Evolutionary conservation across 495 filamentous ascomycete genomes (phyloP), one percentile per base, ranked within the genome.

Genomic region (Penicillium taxi): DNA sequence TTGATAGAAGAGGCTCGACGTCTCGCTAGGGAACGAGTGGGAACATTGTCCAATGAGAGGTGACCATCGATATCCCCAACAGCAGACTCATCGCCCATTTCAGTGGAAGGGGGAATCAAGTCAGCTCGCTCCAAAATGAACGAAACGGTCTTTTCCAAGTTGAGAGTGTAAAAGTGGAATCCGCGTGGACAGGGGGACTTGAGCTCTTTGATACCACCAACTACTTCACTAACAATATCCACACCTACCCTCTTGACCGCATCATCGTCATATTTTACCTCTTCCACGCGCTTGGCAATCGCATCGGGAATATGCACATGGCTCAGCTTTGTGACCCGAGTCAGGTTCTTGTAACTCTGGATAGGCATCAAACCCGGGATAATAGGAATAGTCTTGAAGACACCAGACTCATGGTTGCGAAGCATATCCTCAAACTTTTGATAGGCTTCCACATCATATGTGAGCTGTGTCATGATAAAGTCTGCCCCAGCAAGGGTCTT

Each of bases 381-480:
- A 44, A 98, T 95, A 15, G 82, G 78, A 26, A 96, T 86, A 14
- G 76, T 79, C 60, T 84, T 85, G 64, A 98, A 95, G 6, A 76
- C 73, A 2, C 87, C 86, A 28, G 84, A 93, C 32, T 82, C 76
- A 56, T 98, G 87, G 31, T 78, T 75, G 37, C 91, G 73, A 45
- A 96, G 67, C 48, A 72, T 73, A 42, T 66, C 69, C 66, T 95
- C 90, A 56, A 87, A 96, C 23, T 65, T 66, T 29, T 75, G 68
- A 58, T 89, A 98, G 11, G 83, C 86, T 5, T 82, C 69, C 9
- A 84, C 72, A 50, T 96, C 87, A 58, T 90, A 98, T 64, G 96
- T 96, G 16, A 98, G 69, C 55, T 98, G 91, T n/a, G 93, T 96
- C 86, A 98, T 94, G 55, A 98, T 82, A 58, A 98, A 98, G 58